Evolutionary conservation across 2,329 filamentous ascomycete species (phyloP).

Genomic region (Cladosporium sp.): DNA sequence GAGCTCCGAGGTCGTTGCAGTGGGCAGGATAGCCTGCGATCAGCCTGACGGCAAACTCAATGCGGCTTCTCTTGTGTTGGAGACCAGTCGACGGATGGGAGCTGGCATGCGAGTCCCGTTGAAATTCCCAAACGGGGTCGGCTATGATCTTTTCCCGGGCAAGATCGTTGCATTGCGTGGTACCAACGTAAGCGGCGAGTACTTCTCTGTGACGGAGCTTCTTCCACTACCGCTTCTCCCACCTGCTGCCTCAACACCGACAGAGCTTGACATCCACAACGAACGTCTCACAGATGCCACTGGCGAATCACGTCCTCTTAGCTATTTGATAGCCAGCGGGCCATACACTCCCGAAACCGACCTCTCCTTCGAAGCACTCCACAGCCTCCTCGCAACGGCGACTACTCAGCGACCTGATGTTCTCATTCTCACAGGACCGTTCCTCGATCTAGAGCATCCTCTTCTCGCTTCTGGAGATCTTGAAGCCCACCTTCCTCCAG

Average conservation of each 20-base stretch:
- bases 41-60: conserved; percentile 84
- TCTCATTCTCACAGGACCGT: conserved; percentile 79
- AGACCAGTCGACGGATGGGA: conserved; percentile 81
- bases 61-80: conserved; percentile 78
- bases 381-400: conserved; percentile 76
- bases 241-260: conserved; percentile 68
- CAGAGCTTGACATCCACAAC: conserved; percentile 66
- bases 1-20: conserved; percentile 81
- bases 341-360: conserved; percentile 93
- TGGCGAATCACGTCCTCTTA: conserved; percentile 66
- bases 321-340: conserved; percentile 74
- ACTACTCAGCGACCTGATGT: conserved; percentile 73
- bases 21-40: conserved; percentile 90
- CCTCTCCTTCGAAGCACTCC: conserved; percentile 83
- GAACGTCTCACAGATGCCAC: conserved; percentile 65
- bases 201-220: conserved; percentile 77
- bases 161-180: conserved; percentile 88
- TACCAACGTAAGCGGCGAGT: conserved; percentile 80
- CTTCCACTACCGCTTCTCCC: conserved; percentile 73
- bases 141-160: conserved; percentile 87
- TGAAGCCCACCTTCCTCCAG: conserved; percentile 45
- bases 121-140: conserved; percentile 65
- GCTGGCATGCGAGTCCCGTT: conserved; percentile 79
- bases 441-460: conserved; percentile 89
- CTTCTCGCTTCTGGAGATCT: conserved; percentile 63